Conservation (phyloP, 2,329 filamentous ascomycete species). For the Bimuria novae-zelandiae region DNA sequence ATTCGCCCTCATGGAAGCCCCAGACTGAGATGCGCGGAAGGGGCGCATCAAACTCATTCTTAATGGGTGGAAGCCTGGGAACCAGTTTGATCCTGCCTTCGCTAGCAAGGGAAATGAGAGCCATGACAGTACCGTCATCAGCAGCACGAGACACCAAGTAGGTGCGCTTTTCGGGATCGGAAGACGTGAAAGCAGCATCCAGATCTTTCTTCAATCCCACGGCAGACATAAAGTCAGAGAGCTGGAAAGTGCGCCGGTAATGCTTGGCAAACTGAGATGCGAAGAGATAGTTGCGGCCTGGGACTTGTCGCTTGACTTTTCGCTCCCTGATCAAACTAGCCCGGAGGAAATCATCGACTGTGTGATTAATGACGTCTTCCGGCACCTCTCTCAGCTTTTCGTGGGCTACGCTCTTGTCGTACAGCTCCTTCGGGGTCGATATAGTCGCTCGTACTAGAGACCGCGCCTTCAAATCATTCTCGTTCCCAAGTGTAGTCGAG, state of each 20-base stretch:
- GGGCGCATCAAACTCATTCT: conserved; percentile 47
- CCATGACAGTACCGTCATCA: conserved; percentile 69
- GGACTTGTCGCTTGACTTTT: conserved; percentile 59
- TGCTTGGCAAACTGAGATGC: conserved; percentile 62
- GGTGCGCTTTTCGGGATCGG: conserved; percentile 23
- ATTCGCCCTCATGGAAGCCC: conserved; percentile 72
- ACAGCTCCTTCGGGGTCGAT: conserved; percentile 47
- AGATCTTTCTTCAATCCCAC: conserved; percentile 63
- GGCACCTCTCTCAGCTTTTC: conserved; percentile 46
- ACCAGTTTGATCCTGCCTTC: conserved; percentile 60
- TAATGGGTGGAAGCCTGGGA: conserved; percentile 62
- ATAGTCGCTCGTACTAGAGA: conserved; percentile 54
- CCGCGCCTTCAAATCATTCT: conserved; percentile 38
- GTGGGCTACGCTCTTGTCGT: conserved; percentile 46
- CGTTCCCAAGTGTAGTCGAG: conserved; percentile 3
- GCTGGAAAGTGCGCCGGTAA: conserved; percentile 59
- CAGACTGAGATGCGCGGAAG: conserved; percentile 58
- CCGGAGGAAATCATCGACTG: conserved; percentile 61
- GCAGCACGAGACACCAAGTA: conserved; percentile 60
- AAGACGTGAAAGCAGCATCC: conserved; percentile 57
- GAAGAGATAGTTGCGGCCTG: conserved; percentile 66
- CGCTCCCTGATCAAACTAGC: conserved; percentile 63
- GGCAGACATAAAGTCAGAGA: conserved; percentile 55
- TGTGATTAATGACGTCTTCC: conserved; percentile 45
- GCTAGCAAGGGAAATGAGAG: conserved; percentile 67